A percentile compares a stretch with the other conserved stretches of the same genome.
phyloP scores from a whole-genome alignment of 116 monocot species.

The Papilionanthe hybrid region DNA sequence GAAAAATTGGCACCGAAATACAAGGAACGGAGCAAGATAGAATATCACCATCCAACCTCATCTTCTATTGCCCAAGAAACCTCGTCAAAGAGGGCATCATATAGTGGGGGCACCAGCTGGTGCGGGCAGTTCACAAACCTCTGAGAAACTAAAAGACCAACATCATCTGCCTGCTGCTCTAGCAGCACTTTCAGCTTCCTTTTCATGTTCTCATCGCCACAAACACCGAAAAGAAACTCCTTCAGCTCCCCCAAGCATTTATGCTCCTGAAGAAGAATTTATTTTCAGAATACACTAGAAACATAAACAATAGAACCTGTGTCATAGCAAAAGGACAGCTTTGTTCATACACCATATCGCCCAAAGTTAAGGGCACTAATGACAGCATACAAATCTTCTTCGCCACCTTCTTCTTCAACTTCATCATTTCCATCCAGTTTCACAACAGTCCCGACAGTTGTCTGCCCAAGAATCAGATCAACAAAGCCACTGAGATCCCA shows the following conservation, averaged over 20 bases:
- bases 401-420: slow-evolving; percentile 11
- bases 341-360: slow-evolving; percentile 34
- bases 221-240: slow-evolving; percentile 42
- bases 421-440: slow-evolving; percentile 30
- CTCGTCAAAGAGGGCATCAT: slow-evolving; percentile 83
- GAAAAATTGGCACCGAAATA: not conserved
- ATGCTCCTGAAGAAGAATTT: slow-evolving; percentile 28
- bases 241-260: slow-evolving; percentile 63
- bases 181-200: slow-evolving; percentile 40
- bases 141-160: slow-evolving; percentile 67
- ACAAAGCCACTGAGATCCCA: slow-evolving; percentile 60
- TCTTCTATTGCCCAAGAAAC: slow-evolving; percentile 94
- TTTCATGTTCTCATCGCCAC: slow-evolving; percentile 41
- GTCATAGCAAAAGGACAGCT: not conserved
- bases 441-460: slow-evolving; percentile 45
- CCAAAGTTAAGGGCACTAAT: slow-evolving; percentile 44
- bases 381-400: slow-evolving; percentile 36
- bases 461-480: slow-evolving; percentile 45
- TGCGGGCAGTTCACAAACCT: slow-evolving; percentile 86
- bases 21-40: not conserved
- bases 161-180: slow-evolving; percentile 41
- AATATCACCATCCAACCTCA: slow-evolving; percentile 51
- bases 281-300: not conserved
- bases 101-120: slow-evolving; percentile 67
- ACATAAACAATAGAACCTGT: not conserved